phyloP scores from a whole-genome alignment of 2,329 filamentous ascomycete species.

The Meredithiella fracta region DNA sequence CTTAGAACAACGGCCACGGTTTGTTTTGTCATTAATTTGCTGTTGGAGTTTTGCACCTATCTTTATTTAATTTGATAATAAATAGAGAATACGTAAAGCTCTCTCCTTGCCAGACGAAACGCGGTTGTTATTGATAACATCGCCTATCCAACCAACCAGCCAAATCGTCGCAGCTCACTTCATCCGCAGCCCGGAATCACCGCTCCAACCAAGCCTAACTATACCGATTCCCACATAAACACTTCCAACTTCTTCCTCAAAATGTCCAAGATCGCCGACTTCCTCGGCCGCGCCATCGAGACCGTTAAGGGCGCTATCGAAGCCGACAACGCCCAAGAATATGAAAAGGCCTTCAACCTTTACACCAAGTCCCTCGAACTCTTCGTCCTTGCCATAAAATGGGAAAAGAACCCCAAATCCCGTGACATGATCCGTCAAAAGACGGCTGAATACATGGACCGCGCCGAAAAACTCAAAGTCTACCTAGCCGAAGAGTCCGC shows the following conservation, averaged over 20 bases:
- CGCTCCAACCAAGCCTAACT: neutral
- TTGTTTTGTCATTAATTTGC: too few relatives aligned
- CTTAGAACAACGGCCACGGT: too few relatives aligned
- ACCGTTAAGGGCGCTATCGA: slow-evolving; percentile 96
- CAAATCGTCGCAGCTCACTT: neutral
- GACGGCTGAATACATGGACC: slow-evolving; percentile 93
- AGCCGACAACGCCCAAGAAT: slow-evolving; percentile 85
- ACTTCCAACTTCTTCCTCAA: neutral
- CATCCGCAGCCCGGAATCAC: neutral
- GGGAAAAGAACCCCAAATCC: slow-evolving; percentile 95
- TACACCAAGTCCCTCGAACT: slow-evolving; percentile 95
- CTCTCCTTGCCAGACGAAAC: too few relatives aligned
- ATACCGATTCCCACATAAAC: neutral
- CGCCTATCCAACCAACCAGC: too few relatives aligned
- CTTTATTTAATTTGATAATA: too few relatives aligned
- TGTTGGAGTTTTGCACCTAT: too few relatives aligned
- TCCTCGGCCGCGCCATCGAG: slow-evolving; percentile 89
- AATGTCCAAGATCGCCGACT: slow-evolving; percentile 47
- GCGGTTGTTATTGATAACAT: too few relatives aligned
- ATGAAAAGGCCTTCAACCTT: slow-evolving; percentile 88
- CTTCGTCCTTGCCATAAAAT: slow-evolving; percentile 97
- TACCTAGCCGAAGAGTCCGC: slow-evolving; percentile 63
- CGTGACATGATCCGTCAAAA: slow-evolving; percentile 97
- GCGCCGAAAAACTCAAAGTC: slow-evolving; percentile 91
- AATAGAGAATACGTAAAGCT: too few relatives aligned